A percentile compares a stretch with the other conserved stretches of the same genome.
These are phyloP conservation scores for Panicum hallii DNA, from an alignment of 202 grass and related monocot species.

Conservation along the genomic window DNA sequence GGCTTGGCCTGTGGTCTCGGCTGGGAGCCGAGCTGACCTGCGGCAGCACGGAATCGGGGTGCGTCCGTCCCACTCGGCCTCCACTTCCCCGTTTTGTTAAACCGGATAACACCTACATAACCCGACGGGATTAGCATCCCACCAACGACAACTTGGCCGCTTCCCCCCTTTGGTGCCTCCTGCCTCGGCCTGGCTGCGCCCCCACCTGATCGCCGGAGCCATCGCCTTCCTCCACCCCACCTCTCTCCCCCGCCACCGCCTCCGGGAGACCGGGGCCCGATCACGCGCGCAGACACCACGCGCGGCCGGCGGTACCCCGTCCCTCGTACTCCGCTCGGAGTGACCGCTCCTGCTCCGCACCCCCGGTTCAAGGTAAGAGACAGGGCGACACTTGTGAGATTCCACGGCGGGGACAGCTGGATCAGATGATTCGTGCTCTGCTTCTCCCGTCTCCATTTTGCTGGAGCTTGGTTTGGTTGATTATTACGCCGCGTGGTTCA, in stretches of 20 bases:
- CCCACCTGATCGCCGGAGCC: conserved; percentile 40
- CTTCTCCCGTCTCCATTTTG: not conserved
- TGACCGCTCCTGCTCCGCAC: too few relatives aligned
- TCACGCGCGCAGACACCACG: conserved; percentile 5
- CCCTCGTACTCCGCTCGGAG: not conserved
- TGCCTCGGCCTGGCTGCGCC: not conserved
- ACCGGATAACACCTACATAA: conserved; percentile 43
- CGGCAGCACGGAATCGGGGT: not conserved
- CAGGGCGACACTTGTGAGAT: not conserved
- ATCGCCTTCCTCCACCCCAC: conserved; percentile 26
- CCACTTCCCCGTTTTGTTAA: conserved; percentile 43
- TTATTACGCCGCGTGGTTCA: not conserved
- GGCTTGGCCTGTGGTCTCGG: too few relatives aligned
- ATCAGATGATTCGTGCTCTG: not conserved
- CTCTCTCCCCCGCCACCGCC: not conserved
- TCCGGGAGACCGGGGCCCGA: not conserved
- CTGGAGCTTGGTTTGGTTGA: not conserved
- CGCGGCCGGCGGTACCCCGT: not conserved
- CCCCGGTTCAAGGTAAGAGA: not conserved
- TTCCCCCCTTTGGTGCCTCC: not conserved
- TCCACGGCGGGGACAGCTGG: conserved; percentile 26
- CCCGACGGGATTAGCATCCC: conserved; percentile 33
- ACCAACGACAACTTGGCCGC: conserved; percentile 1
- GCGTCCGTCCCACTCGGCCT: conserved; percentile 6
- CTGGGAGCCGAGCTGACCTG: not conserved